Conservation (phyloP, 108 stramenopile genomes). For the Nitzschia putrida region DNA sequence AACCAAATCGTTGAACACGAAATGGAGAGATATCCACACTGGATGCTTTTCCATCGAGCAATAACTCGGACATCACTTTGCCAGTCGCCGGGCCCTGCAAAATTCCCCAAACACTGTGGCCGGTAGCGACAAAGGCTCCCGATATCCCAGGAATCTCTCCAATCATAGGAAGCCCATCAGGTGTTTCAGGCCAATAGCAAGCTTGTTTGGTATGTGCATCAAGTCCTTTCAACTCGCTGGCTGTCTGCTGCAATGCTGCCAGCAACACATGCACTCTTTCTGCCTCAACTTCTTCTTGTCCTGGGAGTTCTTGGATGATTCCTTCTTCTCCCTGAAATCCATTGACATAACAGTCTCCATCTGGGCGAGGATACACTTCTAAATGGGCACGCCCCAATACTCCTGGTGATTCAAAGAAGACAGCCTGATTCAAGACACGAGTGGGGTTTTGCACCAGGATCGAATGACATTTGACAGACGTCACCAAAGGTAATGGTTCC, state of each 20-base stretch:
- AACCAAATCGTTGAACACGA: slow-evolving; percentile 34
- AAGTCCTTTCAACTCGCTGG: slow-evolving; percentile 13
- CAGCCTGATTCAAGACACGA: slow-evolving; percentile 42
- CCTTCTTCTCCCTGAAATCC: slow-evolving; percentile 58
- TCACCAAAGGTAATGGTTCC: slow-evolving; percentile 11
- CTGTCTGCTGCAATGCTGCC: slow-evolving; percentile 34
- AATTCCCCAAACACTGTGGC: slow-evolving; percentile 91
- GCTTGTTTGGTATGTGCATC: slow-evolving; percentile 26
- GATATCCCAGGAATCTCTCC: slow-evolving; percentile 49
- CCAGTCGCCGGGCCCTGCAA: slow-evolving; percentile 85
- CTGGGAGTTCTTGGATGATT: slow-evolving; percentile 47
- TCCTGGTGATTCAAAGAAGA: slow-evolving; percentile 42
- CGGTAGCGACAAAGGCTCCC: slow-evolving; percentile 68
- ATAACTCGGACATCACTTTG: slow-evolving; percentile 70
- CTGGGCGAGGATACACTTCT: slow-evolving; percentile 64
- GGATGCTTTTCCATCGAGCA: slow-evolving; percentile 51
- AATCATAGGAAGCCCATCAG: slow-evolving; percentile 84
- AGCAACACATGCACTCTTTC: slow-evolving; percentile 32
- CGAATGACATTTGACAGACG: slow-evolving; percentile 57
- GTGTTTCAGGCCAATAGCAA: slow-evolving; percentile 59
- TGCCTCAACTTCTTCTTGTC: slow-evolving; percentile 47
- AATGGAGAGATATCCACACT: slow-evolving; percentile 39
- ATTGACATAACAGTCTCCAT: slow-evolving; percentile 50
- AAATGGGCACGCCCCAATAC: not conserved
- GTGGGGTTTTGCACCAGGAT: slow-evolving; percentile 30